Base-by-base conservation (phyloP, 768 basidiomycete species). In the Hypholoma fasciculare region DNA sequence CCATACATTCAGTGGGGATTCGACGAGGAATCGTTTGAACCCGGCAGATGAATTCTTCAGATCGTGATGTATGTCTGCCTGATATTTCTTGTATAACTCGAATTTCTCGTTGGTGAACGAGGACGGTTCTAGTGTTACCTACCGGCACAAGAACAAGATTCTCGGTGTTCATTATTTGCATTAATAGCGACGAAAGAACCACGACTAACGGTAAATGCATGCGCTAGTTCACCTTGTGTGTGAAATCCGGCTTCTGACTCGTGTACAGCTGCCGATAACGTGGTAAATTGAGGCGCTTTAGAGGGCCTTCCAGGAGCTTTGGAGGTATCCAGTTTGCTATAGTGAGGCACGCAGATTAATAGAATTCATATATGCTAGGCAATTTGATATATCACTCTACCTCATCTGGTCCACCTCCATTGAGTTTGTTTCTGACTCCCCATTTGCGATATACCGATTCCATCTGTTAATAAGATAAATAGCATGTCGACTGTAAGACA, bases 71-170 rank as follows among this genome's bases (percentile, higher is more conserved):
- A 97, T 85, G 6, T 85, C 77, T 30, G 69, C 71, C 69, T 95
- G 96, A 71, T 98, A 98, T 58, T 80, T 79, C 66, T 82, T 71
- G 67, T 81, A 98, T 16, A 98, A 79, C 6, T 74, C 76, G 68
- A 84, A 96, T 67, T 96, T 96, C 74, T 98, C 94, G 2, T 78
- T 67, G 0, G 88, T 89, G 66, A 77, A 94, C 13, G 85, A 82
- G 1, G 95, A 84, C 4, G 85, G 87, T 65, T 94, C 93, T 7
- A 97, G 73, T 1, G 76, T 82, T 16, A 89, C 84, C 94, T 96
- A 55, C 23, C 2, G 30, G 30, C 1, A 34, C 13, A 23, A 23
- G 38, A 47, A 39, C 42, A 39, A 27, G 16, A 27, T 19, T 30
- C 36, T 52, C 7, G 50, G 27, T 19, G 23, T 14, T 30, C 20